A percentile compares a stretch with the other conserved stretches of the same genome.
These are phyloP conservation scores for Aureobasidium uvarum DNA, from an alignment of 2,329 filamentous ascomycete genomes.

Conservation along the genomic window DNA sequence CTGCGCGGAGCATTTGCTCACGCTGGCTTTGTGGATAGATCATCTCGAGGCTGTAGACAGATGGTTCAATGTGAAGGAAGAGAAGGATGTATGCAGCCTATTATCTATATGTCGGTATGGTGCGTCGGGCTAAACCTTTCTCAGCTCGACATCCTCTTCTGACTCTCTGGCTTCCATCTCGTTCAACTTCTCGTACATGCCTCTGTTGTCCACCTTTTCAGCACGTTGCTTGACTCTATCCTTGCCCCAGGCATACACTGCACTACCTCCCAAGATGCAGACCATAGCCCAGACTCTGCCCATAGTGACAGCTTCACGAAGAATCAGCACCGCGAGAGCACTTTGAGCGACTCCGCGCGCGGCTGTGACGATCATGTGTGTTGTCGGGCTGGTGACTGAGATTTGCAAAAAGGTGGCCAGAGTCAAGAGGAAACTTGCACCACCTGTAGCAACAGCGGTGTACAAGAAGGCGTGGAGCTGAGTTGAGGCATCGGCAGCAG, in stretches of 20 bases:
- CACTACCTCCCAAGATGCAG: slow-evolving; percentile 22
- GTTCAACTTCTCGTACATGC: slow-evolving; percentile 11
- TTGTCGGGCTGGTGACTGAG: slow-evolving; percentile 18
- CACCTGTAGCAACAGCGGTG: slow-evolving; percentile 10
- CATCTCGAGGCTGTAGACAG: too few relatives aligned
- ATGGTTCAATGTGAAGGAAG: neutral
- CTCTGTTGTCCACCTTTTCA: slow-evolving; percentile 2
- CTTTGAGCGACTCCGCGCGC: slow-evolving; percentile 17
- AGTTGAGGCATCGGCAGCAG: neutral
- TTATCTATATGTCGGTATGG: neutral
- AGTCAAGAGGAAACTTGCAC: slow-evolving; percentile 21
- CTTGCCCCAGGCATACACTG: slow-evolving; percentile 23
- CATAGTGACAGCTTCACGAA: slow-evolving; percentile 13
- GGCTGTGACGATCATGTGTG: slow-evolving; percentile 26
- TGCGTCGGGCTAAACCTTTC: neutral
- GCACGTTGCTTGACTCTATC: slow-evolving; percentile 15
- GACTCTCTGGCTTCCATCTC: slow-evolving; percentile 10
- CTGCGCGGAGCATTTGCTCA: too few relatives aligned
- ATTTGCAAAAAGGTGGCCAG: slow-evolving; percentile 23
- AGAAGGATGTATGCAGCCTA: neutral
- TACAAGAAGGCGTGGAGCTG: slow-evolving; percentile 10
- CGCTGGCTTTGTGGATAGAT: too few relatives aligned
- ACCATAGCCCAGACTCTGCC: slow-evolving; percentile 22
- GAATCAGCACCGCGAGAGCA: slow-evolving; percentile 17
- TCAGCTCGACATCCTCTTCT: slow-evolving; percentile 13